Evolutionary conservation across 164 flowering plant species (phyloP).

Genomic region (Echeveria elegans): DNA sequence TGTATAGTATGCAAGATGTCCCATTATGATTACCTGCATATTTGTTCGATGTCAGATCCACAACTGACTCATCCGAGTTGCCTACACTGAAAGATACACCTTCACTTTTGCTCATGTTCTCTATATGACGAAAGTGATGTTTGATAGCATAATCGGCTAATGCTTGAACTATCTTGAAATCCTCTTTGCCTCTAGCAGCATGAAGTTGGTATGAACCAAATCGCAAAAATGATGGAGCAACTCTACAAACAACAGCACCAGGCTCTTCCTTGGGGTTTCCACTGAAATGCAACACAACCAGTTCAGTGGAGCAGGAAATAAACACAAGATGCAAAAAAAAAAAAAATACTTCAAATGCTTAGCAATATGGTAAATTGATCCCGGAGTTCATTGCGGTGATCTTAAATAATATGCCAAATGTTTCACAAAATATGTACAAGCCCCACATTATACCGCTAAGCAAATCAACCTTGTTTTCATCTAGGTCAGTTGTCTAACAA

Average conservation of each 20-base stretch:
- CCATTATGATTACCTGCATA: slow-evolving; percentile 63
- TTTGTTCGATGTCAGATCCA: slow-evolving; percentile 93
- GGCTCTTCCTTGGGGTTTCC: slow-evolving; percentile 99
- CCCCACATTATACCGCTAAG: background rate
- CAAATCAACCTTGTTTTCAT: background rate
- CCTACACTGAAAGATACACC: slow-evolving; percentile 74
- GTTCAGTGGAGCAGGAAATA: background rate
- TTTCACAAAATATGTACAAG: no score
- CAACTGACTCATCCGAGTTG: slow-evolving; percentile 51
- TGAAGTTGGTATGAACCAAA: slow-evolving; percentile 98
- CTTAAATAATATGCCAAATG: no score
- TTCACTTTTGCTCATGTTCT: slow-evolving; percentile 66
- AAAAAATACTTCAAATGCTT: background rate
- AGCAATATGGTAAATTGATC: background rate
- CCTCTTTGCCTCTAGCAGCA: slow-evolving; percentile 88
- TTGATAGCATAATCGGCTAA: slow-evolving; percentile 83
- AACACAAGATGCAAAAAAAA: background rate
- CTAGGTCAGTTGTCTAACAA: background rate
- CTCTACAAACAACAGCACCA: slow-evolving; percentile 97
- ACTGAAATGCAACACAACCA: slow-evolving; percentile 33
- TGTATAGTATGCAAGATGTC: background rate
- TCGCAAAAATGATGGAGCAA: slow-evolving; percentile 91
- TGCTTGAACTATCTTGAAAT: slow-evolving; percentile 60
- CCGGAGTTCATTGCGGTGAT: background rate
- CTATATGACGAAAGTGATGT: slow-evolving; percentile 84